Conservation (phyloP, 73 alveolate genomes). For the Diophrys appendiculata region DNA sequence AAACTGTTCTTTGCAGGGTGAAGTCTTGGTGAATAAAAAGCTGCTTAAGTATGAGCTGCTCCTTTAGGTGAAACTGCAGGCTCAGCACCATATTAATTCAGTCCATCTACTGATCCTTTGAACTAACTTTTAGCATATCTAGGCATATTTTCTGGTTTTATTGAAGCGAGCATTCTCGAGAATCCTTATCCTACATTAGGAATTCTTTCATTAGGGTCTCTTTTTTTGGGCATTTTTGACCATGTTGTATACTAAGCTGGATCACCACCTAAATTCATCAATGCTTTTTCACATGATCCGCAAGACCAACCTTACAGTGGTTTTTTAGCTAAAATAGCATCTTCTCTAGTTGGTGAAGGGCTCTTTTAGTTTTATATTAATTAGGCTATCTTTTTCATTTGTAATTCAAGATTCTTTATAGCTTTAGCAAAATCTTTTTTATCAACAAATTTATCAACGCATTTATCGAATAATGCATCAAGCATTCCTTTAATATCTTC, state of each 20-base stretch:
- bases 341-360: constrained; percentile 63
- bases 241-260: constrained; percentile 75
- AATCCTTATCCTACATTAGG: constrained; percentile 86
- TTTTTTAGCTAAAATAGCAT: constrained; percentile 87
- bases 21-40: neutral
- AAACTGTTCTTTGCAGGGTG: too few species aligned
- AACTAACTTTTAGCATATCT: neutral
- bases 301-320: constrained; percentile 90
- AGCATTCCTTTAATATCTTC: neutral
- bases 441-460: neutral
- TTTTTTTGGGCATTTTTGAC: constrained; percentile 79
- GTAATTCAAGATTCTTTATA: neutral
- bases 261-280: constrained; percentile 65
- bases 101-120: neutral
- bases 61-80: too few species aligned
- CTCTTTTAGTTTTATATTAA: too few species aligned
- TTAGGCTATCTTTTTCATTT: neutral
- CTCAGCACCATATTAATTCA: neutral
- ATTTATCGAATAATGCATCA: neutral
- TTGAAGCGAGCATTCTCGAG: constrained; percentile 85
- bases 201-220: constrained; percentile 83
- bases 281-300: constrained; percentile 87
- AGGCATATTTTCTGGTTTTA: constrained; percentile 74
- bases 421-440: neutral
- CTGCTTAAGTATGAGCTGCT: neutral